phyloP scores from a whole-genome alignment of 768 basidiomycete species.

The Tephrocybe rancida region DNA sequence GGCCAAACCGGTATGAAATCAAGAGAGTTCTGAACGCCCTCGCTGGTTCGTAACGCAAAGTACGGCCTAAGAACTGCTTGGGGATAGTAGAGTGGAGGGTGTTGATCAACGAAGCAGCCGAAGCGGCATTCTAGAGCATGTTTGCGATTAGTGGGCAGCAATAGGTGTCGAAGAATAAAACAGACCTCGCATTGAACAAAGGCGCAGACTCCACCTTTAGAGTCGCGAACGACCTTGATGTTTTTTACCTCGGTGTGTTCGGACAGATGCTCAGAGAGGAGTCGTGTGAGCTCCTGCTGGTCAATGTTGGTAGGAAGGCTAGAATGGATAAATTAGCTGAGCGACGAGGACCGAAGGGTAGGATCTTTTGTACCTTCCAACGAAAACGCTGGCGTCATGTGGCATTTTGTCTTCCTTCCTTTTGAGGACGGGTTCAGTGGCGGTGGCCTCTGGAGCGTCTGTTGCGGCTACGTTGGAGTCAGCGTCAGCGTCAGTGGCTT shows the following conservation, averaged over 20 bases:
- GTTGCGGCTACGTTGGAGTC: no score
- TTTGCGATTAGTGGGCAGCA: constrained; percentile 5
- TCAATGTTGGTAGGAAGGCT: constrained; percentile 76
- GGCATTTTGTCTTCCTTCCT: constrained; percentile 51
- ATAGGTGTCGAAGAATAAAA: neutral
- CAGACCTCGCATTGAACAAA: constrained; percentile 85
- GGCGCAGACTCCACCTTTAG: constrained; percentile 78
- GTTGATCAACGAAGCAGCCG: constrained; percentile 61
- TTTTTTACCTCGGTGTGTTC: constrained; percentile 65
- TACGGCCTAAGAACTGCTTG: constrained; percentile 70
- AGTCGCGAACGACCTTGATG: constrained; percentile 74
- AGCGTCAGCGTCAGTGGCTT: constrained; percentile 16
- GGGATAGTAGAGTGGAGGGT: constrained; percentile 57
- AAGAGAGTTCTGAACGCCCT: constrained; percentile 74
- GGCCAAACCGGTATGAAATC: constrained; percentile 71
- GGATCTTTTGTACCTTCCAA: constrained; percentile 71
- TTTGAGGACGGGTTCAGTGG: constrained; percentile 22
- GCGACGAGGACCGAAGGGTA: constrained; percentile 2
- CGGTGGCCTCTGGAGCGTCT: constrained; percentile 23
- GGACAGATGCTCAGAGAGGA: constrained; percentile 69
- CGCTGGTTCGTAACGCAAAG: constrained; percentile 77
- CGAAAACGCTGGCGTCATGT: constrained; percentile 82
- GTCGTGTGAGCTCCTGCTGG: constrained; percentile 57
- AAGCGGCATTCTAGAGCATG: constrained; percentile 51
- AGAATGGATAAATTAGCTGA: constrained; percentile 1